These are phyloP conservation scores for Gastrolobium bilobum DNA, from an alignment of 306 rosid species.

Conservation along the genomic window DNA sequence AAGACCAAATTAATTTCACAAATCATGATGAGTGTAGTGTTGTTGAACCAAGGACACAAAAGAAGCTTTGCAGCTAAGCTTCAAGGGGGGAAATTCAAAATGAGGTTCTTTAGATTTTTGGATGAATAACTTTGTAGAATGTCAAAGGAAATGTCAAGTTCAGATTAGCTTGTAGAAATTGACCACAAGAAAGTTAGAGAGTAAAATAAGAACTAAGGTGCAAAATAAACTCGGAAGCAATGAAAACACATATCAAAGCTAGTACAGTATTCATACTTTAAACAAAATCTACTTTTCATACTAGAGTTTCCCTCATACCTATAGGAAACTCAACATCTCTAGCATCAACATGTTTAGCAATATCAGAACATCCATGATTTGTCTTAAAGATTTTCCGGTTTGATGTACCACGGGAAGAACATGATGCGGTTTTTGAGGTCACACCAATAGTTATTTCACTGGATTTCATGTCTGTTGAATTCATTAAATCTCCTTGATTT, in stretches of 20 bases:
- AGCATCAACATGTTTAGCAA: slow-evolving; percentile 39
- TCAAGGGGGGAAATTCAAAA: not conserved
- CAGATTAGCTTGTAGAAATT: not conserved
- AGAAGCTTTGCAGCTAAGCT: not conserved
- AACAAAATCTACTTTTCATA: not conserved
- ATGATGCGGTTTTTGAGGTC: slow-evolving; percentile 43
- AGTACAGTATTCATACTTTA: too few species aligned
- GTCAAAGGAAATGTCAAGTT: not conserved
- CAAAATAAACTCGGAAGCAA: not conserved
- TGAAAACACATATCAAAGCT: not conserved
- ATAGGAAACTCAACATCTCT: slow-evolving; percentile 42
- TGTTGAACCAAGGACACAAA: not conserved
- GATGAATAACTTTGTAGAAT: not conserved
- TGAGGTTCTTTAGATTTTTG: not conserved
- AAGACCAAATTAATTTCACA: not conserved
- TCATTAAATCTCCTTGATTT: slow-evolving; percentile 54
- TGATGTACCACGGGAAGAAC: slow-evolving; percentile 48
- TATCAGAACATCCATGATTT: slow-evolving; percentile 37
- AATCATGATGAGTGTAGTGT: not conserved
- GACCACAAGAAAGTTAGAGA: not conserved
- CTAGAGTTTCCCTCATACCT: slow-evolving; percentile 48
- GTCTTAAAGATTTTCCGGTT: slow-evolving; percentile 43
- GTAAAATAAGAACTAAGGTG: not conserved
- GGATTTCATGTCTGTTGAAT: slow-evolving; percentile 50
- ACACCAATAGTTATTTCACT: slow-evolving; percentile 32